A percentile compares a stretch with the other conserved stretches of the same genome.
phyloP scores from a whole-genome alignment of 106 monocot genomes.

The Allium fistulosum region DNA sequence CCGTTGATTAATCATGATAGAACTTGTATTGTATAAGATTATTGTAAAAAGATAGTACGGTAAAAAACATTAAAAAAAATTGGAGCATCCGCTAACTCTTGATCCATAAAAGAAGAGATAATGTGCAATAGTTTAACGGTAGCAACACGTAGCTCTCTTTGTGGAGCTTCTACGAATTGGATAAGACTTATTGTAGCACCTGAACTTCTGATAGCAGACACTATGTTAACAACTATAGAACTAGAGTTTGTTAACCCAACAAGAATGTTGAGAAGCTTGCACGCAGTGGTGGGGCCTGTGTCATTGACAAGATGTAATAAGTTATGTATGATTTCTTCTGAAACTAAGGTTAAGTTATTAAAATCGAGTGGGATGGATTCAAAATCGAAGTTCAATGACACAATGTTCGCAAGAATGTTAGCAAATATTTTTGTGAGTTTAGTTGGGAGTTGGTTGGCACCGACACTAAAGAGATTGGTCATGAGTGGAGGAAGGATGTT shows the following conservation, averaged over 20 bases:
- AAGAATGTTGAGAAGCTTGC: constrained; percentile 82
- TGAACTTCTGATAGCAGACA: constrained; percentile 77
- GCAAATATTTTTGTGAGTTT: constrained; percentile 64
- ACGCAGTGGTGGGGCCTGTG: constrained; percentile 86
- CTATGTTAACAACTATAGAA: constrained; percentile 44
- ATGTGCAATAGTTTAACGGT: constrained; percentile 75
- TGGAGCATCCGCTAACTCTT: constrained; percentile 64
- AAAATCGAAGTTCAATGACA: constrained; percentile 48
- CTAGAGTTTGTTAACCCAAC: constrained; percentile 73
- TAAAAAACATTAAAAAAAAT: too few species aligned
- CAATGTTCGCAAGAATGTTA: constrained; percentile 57
- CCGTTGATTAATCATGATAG: too few species aligned
- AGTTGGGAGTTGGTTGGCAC: constrained; percentile 55
- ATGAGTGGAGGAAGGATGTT: constrained; percentile 71
- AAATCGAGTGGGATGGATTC: constrained; percentile 55
- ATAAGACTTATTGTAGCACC: constrained; percentile 84
- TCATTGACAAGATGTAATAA: constrained; percentile 90
- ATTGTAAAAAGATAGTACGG: too few species aligned
- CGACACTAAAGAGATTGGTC: constrained; percentile 60
- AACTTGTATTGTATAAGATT: too few species aligned
- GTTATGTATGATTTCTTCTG: constrained; percentile 77
- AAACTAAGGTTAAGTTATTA: constrained; percentile 53
- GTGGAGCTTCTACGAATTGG: constrained; percentile 83
- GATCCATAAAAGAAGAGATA: constrained; percentile 67
- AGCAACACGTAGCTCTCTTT: constrained; percentile 60